Evolutionary conservation across 169 alveolate species (phyloP).

Genomic region (Miamiensis avidus): DNA sequence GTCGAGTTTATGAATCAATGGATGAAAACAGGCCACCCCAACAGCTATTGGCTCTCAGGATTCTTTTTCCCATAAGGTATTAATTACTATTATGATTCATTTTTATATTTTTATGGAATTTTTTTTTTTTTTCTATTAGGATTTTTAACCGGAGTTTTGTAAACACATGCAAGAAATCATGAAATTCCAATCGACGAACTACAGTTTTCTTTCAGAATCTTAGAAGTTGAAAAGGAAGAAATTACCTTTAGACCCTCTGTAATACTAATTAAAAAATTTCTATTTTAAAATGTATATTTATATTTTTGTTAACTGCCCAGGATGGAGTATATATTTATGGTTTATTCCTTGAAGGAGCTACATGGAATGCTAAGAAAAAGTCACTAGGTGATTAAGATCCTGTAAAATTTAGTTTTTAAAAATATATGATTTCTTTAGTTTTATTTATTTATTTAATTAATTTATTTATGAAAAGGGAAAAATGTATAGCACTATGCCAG

Average conservation of each 20-base stretch:
- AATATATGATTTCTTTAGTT: not conserved
- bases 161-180: slow-evolving; percentile 81
- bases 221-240: slow-evolving; percentile 59
- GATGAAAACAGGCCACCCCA: slow-evolving; percentile 79
- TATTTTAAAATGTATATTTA: not conserved
- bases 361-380: slow-evolving; percentile 79
- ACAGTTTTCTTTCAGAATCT: slow-evolving; percentile 71
- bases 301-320: slow-evolving; percentile 46
- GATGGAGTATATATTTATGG: slow-evolving; percentile 92
- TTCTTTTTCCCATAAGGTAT: slow-evolving; percentile 91
- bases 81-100: not conserved
- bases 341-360: slow-evolving; percentile 88
- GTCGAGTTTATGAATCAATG: slow-evolving; percentile 80
- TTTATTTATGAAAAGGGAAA: slow-evolving; percentile 45
- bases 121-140: slow-evolving; percentile 11
- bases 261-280: not conserved
- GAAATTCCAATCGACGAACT: slow-evolving; percentile 84
- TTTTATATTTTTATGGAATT: not conserved
- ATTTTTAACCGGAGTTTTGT: slow-evolving; percentile 66
- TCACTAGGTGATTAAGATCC: slow-evolving; percentile 72
- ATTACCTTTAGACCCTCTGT: slow-evolving; percentile 36
- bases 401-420: slow-evolving; percentile 8
- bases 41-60: slow-evolving; percentile 85
- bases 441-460: slow-evolving; percentile 21
- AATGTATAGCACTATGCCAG: slow-evolving; percentile 81